phyloP scores from a whole-genome alignment of 768 basidiomycete species.

The Nevesoporus exiguus region DNA sequence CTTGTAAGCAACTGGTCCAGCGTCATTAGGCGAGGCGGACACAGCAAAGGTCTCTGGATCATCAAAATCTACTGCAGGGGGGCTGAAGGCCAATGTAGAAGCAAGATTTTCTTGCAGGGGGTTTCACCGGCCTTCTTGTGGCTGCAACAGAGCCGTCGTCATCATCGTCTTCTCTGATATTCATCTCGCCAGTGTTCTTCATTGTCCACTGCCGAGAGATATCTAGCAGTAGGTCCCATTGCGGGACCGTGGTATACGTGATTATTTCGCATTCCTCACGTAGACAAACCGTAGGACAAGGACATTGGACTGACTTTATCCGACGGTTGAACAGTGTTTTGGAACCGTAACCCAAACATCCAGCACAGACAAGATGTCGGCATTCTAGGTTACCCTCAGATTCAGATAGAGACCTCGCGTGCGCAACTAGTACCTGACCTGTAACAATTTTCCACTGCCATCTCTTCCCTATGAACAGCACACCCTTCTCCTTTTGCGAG shows the following conservation, averaged over 20 bases:
- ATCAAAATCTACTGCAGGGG: background rate
- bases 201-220: constrained; percentile 19
- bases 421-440: constrained; percentile 10
- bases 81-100: constrained; percentile 9
- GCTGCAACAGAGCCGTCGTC: constrained; percentile 1
- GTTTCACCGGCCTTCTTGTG: constrained; percentile 12
- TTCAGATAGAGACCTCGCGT: background rate
- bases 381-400: constrained; percentile 10
- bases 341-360: constrained; percentile 9
- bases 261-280: constrained; percentile 17
- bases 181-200: constrained; percentile 10
- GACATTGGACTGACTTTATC: constrained; percentile 10
- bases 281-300: constrained; percentile 14
- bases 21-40: constrained; percentile 1
- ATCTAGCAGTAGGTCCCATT: constrained; percentile 19
- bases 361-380: constrained; percentile 15
- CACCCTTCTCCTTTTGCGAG: constrained; percentile 22
- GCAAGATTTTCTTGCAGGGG: background rate
- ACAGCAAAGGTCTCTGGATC: background rate
- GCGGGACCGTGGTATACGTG: constrained; percentile 12
- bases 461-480: constrained; percentile 18
- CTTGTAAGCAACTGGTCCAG: constrained; percentile 10
- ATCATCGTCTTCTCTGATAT: constrained; percentile 1
- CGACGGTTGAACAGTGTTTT: background rate
- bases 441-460: constrained; percentile 16